These are phyloP conservation scores for Aspergillus fijiensis DNA, from an alignment of 2,329 filamentous ascomycete species.

Conservation along the genomic window DNA sequence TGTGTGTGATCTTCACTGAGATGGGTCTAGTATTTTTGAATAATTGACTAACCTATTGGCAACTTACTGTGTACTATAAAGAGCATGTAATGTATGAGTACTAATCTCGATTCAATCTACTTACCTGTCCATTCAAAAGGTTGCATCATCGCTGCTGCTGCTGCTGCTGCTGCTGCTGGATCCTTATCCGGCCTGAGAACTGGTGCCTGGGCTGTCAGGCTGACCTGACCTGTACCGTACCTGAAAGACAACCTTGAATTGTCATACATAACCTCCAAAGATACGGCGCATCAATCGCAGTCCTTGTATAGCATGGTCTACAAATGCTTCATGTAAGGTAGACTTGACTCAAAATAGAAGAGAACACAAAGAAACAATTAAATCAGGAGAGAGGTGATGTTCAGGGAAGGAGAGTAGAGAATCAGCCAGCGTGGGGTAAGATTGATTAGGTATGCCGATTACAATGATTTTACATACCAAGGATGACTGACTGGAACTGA, in stretches of 20 bases:
- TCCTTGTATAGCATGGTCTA: too few relatives aligned
- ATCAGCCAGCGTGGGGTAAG: not conserved
- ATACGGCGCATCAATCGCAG: too few relatives aligned
- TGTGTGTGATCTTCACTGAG: conserved; percentile 2
- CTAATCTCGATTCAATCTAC: too few relatives aligned
- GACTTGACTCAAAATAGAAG: too few relatives aligned
- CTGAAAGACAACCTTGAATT: too few relatives aligned
- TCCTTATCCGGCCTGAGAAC: not conserved
- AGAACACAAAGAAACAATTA: too few relatives aligned
- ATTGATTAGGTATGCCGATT: not conserved
- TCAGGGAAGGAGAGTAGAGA: not conserved
- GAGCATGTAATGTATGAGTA: not conserved
- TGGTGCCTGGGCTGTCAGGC: not conserved
- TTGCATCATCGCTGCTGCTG: not conserved
- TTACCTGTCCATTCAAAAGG: not conserved
- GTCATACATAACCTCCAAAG: too few relatives aligned
- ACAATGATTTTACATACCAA: not conserved
- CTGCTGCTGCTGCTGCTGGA: not conserved
- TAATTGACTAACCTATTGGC: too few relatives aligned
- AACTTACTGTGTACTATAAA: not conserved
- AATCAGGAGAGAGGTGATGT: not conserved
- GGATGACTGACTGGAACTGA: not conserved
- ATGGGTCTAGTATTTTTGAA: not conserved
- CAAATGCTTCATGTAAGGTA: too few relatives aligned
- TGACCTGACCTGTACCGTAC: not conserved